A percentile compares a stretch with the other conserved stretches of the same genome.
These are phyloP conservation scores for Boeremia lycopersici DNA, from an alignment of 2,329 filamentous ascomycete species.

Conservation along the genomic window DNA sequence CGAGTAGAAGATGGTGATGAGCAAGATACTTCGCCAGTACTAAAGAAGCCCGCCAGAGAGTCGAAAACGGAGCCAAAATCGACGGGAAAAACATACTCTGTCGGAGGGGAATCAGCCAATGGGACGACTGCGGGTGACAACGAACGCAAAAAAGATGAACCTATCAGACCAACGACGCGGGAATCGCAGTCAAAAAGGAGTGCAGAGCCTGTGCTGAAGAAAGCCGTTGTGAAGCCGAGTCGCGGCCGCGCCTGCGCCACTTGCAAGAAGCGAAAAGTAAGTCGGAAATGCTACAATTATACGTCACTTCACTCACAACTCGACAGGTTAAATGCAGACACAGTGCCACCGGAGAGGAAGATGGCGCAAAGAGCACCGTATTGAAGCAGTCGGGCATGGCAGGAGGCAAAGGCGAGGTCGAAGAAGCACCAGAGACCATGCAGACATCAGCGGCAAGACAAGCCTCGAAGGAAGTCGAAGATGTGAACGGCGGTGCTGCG, in stretches of 20 bases:
- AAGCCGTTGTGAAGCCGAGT: background rate
- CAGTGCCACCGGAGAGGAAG: background rate
- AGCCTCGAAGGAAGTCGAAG: too few species aligned
- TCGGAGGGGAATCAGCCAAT: background rate
- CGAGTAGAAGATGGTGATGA: slow-evolving; percentile 9
- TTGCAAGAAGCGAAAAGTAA: slow-evolving; percentile 10
- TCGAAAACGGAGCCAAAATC: background rate
- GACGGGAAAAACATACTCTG: background rate
- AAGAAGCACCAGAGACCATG: too few species aligned
- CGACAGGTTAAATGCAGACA: slow-evolving; percentile 11
- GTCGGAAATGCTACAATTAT: background rate
- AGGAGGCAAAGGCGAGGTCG: background rate
- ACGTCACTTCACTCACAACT: background rate
- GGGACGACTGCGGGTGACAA: background rate
- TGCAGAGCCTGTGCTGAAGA: background rate
- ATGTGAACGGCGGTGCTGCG: background rate
- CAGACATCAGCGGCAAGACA: background rate
- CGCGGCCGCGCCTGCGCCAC: slow-evolving; percentile 1
- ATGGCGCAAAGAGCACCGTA: background rate
- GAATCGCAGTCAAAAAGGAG: background rate
- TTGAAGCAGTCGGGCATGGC: background rate
- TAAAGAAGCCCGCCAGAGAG: slow-evolving; percentile 6
- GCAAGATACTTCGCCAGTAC: slow-evolving; percentile 3
- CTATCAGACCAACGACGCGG: background rate
- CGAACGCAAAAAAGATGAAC: background rate